Base-by-base conservation (phyloP, 768 basidiomycete species). In the Calocybe indica region DNA sequence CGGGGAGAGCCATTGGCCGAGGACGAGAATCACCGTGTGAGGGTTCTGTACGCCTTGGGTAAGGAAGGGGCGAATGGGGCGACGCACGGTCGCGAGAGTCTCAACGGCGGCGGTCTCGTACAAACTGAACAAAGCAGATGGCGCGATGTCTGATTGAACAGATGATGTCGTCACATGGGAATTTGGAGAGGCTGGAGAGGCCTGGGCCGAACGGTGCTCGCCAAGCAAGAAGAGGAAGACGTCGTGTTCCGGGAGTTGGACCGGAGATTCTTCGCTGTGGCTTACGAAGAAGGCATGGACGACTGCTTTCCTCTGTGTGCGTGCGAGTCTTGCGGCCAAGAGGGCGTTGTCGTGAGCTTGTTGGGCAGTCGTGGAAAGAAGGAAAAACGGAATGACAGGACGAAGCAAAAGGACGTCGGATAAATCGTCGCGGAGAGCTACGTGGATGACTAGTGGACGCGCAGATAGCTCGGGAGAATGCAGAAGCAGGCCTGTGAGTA, bases 311-410 rank as follows among this genome's bases (percentile, higher is more conserved):
- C 72, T 72, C 56, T 87, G 80, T 6, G 74, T 63, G 34, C 75
- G 75, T 0, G 95, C 90, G 43, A 97, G 67, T 37, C 84, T 79
- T 43, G 89, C 83, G 10, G 92, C 91, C 12, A 98, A 76, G 33
- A 97, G 69, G 15, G 92, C 88, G 63, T 97, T 85, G 60, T 94
- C 90, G 56, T 95, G 88, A 3, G 92, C 90, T 59, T 92, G 78
- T 61, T 92, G 87, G 3, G 80, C 62, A 1, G 78, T 80, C 33
- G 79, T 74, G 5, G 92, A 94, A 57, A 94, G 73, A 43, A 98
- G 56, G 60, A 92, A 84, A 66, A 83, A 89, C 29, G 88, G 88
- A 5, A 90, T 79, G 13, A 82, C 75, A n/a, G 85, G 79, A 36
- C 85, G 83, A 48, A 95, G 82, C 9, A 85, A 69, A 37, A 94